Percentiles rank a stretch among this genome's conserved stretches.
Evolutionary conservation across 2,329 filamentous ascomycete genomes (phyloP).

Genomic region (Dactylellina cionopaga): DNA sequence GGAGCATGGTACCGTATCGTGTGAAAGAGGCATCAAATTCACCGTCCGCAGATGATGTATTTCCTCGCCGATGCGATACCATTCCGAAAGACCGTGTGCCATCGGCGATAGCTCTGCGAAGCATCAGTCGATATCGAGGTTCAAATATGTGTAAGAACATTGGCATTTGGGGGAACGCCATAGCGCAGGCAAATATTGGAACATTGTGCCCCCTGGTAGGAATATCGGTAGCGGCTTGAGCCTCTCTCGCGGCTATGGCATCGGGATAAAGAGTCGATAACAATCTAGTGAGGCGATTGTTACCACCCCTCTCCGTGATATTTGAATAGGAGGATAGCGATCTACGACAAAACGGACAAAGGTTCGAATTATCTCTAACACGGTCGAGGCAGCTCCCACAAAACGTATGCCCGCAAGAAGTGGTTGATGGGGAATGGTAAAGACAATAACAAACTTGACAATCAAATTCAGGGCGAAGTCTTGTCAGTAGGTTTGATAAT

Average conservation of each 20-base stretch:
- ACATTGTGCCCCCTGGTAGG: constrained; percentile 69
- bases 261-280: constrained; percentile 76
- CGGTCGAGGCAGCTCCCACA: constrained; percentile 81
- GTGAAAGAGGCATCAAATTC: constrained; percentile 67
- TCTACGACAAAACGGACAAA: constrained; percentile 81
- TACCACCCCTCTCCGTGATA: constrained; percentile 64
- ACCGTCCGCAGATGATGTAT: constrained; percentile 68
- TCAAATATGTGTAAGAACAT: constrained; percentile 93
- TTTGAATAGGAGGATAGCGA: constrained; percentile 62
- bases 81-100: constrained; percentile 83
- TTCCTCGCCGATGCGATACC: constrained; percentile 67
- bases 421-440: constrained; percentile 83
- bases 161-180: constrained; percentile 83
- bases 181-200: constrained; percentile 81
- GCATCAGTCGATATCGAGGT: constrained; percentile 90
- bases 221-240: constrained; percentile 61
- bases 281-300: constrained; percentile 72
- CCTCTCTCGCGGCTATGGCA: constrained; percentile 69
- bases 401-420: constrained; percentile 87
- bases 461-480: constrained; percentile 76
- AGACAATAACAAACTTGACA: constrained; percentile 88
- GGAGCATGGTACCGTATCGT: constrained; percentile 79
- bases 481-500: constrained; percentile 70
- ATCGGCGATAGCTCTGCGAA: constrained; percentile 76
- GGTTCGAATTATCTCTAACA: constrained; percentile 77